Conservation (phyloP, 352 stramenopile genomes). For the Peronosclerospora sorghi region DNA sequence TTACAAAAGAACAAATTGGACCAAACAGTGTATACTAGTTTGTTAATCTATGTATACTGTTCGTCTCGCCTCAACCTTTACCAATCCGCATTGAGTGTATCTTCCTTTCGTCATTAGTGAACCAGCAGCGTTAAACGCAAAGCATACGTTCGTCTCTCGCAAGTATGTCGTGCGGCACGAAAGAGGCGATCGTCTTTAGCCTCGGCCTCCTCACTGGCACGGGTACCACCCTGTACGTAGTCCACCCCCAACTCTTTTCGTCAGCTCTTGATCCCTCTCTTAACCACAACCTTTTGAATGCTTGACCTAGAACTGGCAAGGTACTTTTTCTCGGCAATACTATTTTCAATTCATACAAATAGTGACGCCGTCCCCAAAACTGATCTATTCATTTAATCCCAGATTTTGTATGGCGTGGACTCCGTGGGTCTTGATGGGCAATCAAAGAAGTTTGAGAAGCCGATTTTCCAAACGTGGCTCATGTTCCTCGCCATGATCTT, state of each 20-base stretch:
- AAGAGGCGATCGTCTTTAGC: constrained; percentile 65
- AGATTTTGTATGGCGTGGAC: constrained; percentile 90
- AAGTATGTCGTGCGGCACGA: constrained; percentile 70
- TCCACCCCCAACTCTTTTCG: background rate
- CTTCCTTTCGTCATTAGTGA: no score
- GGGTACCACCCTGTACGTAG: constrained; percentile 69
- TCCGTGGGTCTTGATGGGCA: constrained; percentile 80
- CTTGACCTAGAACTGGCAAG: background rate
- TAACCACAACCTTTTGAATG: background rate
- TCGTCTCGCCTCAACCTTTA: no score
- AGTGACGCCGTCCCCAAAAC: background rate
- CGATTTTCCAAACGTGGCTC: constrained; percentile 93
- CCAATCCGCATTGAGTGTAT: no score
- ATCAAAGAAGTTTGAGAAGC: constrained; percentile 89
- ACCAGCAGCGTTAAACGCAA: no score
- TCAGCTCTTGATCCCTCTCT: background rate
- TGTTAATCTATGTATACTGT: no score
- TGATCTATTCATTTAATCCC: constrained; percentile 7
- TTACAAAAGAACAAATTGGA: no score
- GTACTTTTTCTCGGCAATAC: background rate
- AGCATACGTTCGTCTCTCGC: background rate
- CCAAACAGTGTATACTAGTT: no score
- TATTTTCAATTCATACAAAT: background rate
- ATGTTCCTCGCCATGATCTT: constrained; percentile 96
- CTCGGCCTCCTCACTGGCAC: constrained; percentile 77